phyloP scores from a whole-genome alignment of 2,329 filamentous ascomycete genomes.

The Colletotrichum spinosum region DNA sequence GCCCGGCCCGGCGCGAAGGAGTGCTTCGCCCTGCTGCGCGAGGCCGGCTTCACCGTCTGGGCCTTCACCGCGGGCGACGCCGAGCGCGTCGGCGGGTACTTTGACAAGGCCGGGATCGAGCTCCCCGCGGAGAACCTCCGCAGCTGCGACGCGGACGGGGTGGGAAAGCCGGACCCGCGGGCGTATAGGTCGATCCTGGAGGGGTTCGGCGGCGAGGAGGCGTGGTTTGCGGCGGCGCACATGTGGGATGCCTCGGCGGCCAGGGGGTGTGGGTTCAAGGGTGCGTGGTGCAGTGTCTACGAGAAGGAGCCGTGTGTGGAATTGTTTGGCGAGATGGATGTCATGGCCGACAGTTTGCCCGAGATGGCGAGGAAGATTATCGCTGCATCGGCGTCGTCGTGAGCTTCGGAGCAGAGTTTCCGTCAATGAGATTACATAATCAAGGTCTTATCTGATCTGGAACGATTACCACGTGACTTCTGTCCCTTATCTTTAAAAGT shows the following conservation, averaged over 20 bases:
- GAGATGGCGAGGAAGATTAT: slow-evolving; percentile 60
- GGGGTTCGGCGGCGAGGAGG: slow-evolving; percentile 52
- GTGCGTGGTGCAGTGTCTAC: slow-evolving; percentile 64
- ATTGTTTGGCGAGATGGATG: slow-evolving; percentile 64
- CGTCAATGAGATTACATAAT: not conserved
- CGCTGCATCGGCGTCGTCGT: slow-evolving; percentile 4
- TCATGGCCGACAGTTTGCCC: slow-evolving; percentile 57
- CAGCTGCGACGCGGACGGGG: slow-evolving; percentile 59
- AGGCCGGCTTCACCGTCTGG: slow-evolving; percentile 64
- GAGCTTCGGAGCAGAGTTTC: not conserved
- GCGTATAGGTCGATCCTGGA: slow-evolving; percentile 59
- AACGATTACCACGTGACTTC: not conserved
- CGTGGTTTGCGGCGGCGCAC: slow-evolving; percentile 70
- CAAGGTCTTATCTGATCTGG: not conserved
- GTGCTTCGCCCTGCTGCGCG: slow-evolving; percentile 55
- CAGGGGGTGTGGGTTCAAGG: slow-evolving; percentile 60
- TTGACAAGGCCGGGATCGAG: slow-evolving; percentile 58
- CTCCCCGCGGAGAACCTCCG: slow-evolving; percentile 64
- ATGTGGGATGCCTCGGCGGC: slow-evolving; percentile 70
- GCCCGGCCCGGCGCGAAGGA: slow-evolving; percentile 54
- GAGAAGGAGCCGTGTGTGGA: slow-evolving; percentile 63
- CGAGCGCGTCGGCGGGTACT: slow-evolving; percentile 63
- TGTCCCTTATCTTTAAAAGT: slow-evolving; percentile 2
- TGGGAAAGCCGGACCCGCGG: slow-evolving; percentile 62
- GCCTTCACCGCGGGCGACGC: slow-evolving; percentile 64